Evolutionary conservation across 495 filamentous ascomycete genomes (phyloP).

Genomic region (Talaromyces nanjingensis): DNA sequence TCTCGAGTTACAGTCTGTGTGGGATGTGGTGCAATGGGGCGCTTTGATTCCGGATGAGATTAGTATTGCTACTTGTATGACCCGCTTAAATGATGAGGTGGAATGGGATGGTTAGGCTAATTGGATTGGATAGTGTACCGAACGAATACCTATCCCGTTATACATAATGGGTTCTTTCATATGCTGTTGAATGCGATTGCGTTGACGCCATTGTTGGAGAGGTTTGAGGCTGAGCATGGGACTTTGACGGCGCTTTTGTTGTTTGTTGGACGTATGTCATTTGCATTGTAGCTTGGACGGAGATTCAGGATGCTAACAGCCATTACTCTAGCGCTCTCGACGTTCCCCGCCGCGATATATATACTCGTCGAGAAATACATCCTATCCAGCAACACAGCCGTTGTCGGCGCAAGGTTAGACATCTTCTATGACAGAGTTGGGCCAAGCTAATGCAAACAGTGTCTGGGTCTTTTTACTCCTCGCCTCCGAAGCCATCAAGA

Average conservation of each 20-base stretch:
- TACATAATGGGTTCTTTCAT: slow-evolving; percentile 77
- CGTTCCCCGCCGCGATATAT: slow-evolving; percentile 68
- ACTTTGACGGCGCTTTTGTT: slow-evolving; percentile 77
- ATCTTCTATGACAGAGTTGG: neutral
- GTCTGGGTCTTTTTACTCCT: slow-evolving; percentile 89
- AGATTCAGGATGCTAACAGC: slow-evolving; percentile 11
- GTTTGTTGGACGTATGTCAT: slow-evolving; percentile 78
- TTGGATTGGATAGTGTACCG: slow-evolving; percentile 65
- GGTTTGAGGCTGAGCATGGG: slow-evolving; percentile 90
- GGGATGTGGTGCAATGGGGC: slow-evolving; percentile 67
- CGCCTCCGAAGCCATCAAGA: slow-evolving; percentile 75
- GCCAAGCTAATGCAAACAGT: slow-evolving; percentile 32
- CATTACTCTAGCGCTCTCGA: slow-evolving; percentile 61
- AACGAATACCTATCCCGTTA: slow-evolving; percentile 84
- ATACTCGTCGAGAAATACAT: slow-evolving; percentile 61
- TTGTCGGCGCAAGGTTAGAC: slow-evolving; percentile 78
- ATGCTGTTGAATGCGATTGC: slow-evolving; percentile 70
- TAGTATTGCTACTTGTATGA: slow-evolving; percentile 60
- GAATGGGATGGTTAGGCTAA: neutral
- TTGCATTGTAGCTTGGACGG: neutral
- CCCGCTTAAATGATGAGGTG: no score
- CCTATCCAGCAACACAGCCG: slow-evolving; percentile 55
- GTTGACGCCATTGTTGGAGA: slow-evolving; percentile 75
- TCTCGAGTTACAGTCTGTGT: slow-evolving; percentile 55
- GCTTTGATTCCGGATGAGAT: slow-evolving; percentile 71